These are phyloP conservation scores for Yarrowia bubula DNA, from an alignment of 805 yeast genomes.

Conservation along the genomic window DNA sequence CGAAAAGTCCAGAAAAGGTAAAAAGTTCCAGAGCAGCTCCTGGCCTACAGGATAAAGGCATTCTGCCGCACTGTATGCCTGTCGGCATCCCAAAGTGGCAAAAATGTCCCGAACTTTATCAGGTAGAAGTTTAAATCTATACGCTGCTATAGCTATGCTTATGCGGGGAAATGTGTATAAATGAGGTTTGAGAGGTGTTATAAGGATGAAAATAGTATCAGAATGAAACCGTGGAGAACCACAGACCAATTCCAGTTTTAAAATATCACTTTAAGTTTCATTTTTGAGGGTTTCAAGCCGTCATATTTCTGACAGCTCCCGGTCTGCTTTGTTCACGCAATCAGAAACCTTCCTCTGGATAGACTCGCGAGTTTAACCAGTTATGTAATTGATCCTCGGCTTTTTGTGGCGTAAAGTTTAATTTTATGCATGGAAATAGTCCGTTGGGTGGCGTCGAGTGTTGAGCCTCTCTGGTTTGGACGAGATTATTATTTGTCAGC, in stretches of 20 bases:
- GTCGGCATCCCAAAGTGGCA: not conserved
- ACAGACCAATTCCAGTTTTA: too few species aligned
- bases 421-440: not conserved
- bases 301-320: not conserved
- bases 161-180: not conserved
- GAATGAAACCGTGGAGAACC: too few species aligned
- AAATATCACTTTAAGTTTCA: not conserved
- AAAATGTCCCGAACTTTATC: not conserved
- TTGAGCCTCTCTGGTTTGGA: not conserved
- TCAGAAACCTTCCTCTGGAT: not conserved
- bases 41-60: not conserved
- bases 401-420: conserved; percentile 10
- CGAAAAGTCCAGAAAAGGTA: not conserved
- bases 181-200: too few species aligned
- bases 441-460: not conserved
- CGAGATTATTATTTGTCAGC: too few species aligned
- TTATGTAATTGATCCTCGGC: not conserved
- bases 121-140: not conserved
- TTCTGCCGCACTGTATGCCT: not conserved
- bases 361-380: not conserved
- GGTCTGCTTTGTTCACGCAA: not conserved
- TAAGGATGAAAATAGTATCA: too few species aligned
- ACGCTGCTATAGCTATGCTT: not conserved
- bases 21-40: conserved; percentile 14
- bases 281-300: not conserved